Conservation (phyloP, 768 basidiomycete genomes). For the Mrakia frigida region DNA sequence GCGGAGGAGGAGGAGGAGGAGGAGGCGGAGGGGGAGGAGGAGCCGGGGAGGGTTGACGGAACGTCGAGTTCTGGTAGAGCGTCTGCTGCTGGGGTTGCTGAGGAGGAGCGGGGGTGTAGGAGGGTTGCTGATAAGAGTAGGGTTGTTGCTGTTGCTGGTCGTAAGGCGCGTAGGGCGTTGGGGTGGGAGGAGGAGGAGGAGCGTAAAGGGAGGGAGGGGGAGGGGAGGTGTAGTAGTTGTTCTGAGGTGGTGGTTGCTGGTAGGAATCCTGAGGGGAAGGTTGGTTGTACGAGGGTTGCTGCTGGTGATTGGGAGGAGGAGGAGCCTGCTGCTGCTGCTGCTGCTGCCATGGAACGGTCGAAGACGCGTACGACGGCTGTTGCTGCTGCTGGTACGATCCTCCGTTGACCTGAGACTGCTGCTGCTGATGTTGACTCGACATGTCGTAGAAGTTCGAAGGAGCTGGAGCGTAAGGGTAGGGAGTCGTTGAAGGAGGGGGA, state of each 20-base stretch:
- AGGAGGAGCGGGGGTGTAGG: not conserved
- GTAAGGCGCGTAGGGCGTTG: not conserved
- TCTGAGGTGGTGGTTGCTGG: not conserved
- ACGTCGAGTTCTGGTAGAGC: not conserved
- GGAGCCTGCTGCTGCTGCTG: not conserved
- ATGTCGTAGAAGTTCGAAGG: not conserved
- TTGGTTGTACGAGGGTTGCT: not conserved
- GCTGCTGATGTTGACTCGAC: not conserved
- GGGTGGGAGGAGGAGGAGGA: not conserved
- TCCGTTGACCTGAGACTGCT: not conserved
- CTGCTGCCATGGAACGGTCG: slow-evolving; percentile 12
- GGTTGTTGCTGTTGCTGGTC: slow-evolving; percentile 7
- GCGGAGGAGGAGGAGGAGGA: slow-evolving; percentile 8
- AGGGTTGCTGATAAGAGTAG: not conserved
- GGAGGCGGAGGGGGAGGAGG: slow-evolving; percentile 17
- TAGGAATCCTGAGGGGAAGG: not conserved
- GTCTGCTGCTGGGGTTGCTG: not conserved
- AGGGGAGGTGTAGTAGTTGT: not conserved
- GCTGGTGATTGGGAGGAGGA: not conserved
- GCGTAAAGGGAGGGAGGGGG: not conserved
- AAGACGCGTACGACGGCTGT: not conserved
- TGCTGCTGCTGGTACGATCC: not conserved
- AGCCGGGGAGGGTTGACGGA: slow-evolving; percentile 12
- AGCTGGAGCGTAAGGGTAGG: not conserved
- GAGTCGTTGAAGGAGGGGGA: not conserved